phyloP scores from a whole-genome alignment of 306 rosid genomes.

The Cicer cuneatum region DNA sequence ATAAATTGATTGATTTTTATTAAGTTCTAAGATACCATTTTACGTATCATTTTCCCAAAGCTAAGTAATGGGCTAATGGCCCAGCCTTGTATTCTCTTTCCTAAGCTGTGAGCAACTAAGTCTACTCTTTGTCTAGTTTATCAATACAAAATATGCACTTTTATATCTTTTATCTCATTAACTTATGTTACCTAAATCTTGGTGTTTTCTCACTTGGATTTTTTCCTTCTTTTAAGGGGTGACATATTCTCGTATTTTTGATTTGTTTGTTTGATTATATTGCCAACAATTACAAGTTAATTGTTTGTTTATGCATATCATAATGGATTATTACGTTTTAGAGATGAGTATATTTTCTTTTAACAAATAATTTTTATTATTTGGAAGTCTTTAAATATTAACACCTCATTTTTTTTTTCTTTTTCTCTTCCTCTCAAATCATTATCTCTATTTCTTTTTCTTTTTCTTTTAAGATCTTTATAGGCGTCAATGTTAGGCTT shows the following conservation, averaged over 20 bases:
- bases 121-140: conserved; percentile 15
- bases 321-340: background rate
- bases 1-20: too few species aligned
- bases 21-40: conserved; percentile 41
- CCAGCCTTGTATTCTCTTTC: conserved; percentile 38
- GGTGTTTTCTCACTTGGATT: conserved; percentile 22
- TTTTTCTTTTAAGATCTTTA: too few species aligned
- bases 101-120: conserved; percentile 53
- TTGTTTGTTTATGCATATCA: background rate
- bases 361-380: too few species aligned
- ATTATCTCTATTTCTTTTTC: too few species aligned
- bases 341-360: too few species aligned
- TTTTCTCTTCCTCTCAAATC: too few species aligned
- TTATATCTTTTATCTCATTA: conserved; percentile 38
- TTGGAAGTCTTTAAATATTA: too few species aligned
- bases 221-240: conserved; percentile 50
- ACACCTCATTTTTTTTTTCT: too few species aligned
- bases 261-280: conserved; percentile 31
- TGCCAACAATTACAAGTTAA: conserved; percentile 26
- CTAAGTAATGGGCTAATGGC: conserved; percentile 44
- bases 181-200: conserved; percentile 43
- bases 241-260: conserved; percentile 46
- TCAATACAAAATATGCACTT: conserved; percentile 37
- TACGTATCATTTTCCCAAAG: conserved; percentile 41
- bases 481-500: too few species aligned